Evolutionary conservation across 192 early-diverging fungal species (phyloP).

Genomic region (Coemansia sp.): DNA sequence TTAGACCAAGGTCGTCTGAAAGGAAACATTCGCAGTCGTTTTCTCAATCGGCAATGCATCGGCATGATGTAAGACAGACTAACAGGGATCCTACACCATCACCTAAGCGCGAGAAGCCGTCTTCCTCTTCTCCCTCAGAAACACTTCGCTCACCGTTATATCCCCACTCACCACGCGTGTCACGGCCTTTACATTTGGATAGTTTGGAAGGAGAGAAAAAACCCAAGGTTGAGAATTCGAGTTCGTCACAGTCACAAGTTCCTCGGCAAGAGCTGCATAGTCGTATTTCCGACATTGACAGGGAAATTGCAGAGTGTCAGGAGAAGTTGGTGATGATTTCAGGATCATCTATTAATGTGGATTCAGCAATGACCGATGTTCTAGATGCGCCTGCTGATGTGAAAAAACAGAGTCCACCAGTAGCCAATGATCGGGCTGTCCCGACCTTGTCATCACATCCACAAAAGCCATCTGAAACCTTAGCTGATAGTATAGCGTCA

Average conservation of each 20-base stretch:
- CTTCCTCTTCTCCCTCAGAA: slow-evolving; percentile 15
- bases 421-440: slow-evolving; percentile 32
- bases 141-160: neutral
- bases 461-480: neutral
- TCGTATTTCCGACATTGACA: slow-evolving; percentile 44
- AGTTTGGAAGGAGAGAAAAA: neutral
- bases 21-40: slow-evolving; percentile 22
- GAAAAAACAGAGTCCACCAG: neutral
- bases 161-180: neutral
- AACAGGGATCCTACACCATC: slow-evolving; percentile 28
- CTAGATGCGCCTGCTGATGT: neutral
- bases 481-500: neutral
- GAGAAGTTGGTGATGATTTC: slow-evolving; percentile 34
- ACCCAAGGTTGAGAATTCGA: neutral
- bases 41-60: neutral
- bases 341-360: neutral
- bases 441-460: slow-evolving; percentile 35
- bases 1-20: neutral
- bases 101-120: slow-evolving; percentile 6
- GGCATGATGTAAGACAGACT: slow-evolving; percentile 1
- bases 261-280: slow-evolving; percentile 20
- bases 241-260: neutral
- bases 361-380: neutral
- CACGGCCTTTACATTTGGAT: no score
- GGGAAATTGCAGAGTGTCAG: slow-evolving; percentile 42